phyloP scores from a whole-genome alignment of 1,284 basidiomycete species.

The Fomitopsis schrenkii region DNA sequence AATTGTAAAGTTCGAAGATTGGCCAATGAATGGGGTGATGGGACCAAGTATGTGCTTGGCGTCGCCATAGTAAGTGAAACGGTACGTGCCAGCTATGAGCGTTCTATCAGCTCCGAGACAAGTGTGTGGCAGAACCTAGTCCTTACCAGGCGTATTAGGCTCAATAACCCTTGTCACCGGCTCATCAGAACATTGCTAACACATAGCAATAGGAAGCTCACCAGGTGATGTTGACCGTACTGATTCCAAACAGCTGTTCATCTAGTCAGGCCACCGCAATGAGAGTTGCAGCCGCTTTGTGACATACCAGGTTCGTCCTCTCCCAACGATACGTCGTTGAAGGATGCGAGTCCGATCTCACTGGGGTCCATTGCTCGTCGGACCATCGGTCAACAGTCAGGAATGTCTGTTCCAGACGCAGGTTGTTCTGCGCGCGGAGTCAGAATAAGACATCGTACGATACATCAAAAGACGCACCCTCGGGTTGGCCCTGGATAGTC shows the following conservation, averaged over 20 bases:
- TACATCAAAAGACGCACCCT: constrained; percentile 43
- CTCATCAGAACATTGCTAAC: neutral
- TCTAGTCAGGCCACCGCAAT: constrained; percentile 1
- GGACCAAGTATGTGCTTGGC: constrained; percentile 60
- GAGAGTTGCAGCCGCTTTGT: neutral
- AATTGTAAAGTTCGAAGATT: constrained; percentile 59
- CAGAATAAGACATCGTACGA: neutral
- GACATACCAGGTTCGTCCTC: constrained; percentile 48
- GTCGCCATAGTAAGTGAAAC: constrained; percentile 71
- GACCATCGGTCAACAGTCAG: constrained; percentile 59
- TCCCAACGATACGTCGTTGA: constrained; percentile 73
- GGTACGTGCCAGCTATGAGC: constrained; percentile 58
- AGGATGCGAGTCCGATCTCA: constrained; percentile 76
- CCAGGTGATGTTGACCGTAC: constrained; percentile 64
- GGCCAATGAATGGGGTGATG: constrained; percentile 58
- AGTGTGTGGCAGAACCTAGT: neutral
- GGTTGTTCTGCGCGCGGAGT: constrained; percentile 56
- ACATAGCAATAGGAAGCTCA: constrained; percentile 25
- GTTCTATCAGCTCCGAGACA: neutral
- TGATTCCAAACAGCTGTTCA: constrained; percentile 51
- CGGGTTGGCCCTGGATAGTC: constrained; percentile 53
- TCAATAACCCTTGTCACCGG: constrained; percentile 57
- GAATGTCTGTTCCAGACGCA: constrained; percentile 72
- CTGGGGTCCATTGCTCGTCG: constrained; percentile 49
- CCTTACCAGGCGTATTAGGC: constrained; percentile 49